Percentiles rank a stretch among this genome's conserved stretches.
Evolutionary conservation across 2,329 filamentous ascomycete species (phyloP).

Genomic region (Aspergillus uvarum): DNA sequence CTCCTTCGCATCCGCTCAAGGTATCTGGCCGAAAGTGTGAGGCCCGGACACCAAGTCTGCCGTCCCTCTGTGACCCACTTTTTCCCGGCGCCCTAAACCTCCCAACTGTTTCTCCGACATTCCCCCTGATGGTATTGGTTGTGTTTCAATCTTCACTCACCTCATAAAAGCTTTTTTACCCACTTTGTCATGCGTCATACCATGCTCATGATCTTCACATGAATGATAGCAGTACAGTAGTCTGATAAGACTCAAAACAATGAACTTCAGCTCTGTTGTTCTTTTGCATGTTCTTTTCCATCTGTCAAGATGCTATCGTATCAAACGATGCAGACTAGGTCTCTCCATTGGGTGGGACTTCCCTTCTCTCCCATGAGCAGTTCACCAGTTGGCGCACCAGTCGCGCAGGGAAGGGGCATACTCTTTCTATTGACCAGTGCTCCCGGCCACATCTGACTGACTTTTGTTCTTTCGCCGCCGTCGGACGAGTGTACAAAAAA

Average conservation of each 20-base stretch:
- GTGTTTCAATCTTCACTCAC: slow-evolving; percentile 14
- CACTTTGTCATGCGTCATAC: slow-evolving; percentile 11
- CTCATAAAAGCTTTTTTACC: slow-evolving; percentile 11
- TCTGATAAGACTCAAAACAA: slow-evolving; percentile 5
- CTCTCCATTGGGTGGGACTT: too few species aligned
- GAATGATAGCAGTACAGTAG: slow-evolving; percentile 19
- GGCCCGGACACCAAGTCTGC: background rate
- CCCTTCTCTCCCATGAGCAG: too few species aligned
- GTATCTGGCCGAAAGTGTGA: background rate
- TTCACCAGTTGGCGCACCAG: too few species aligned
- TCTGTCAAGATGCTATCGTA: too few species aligned
- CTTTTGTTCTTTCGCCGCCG: too few species aligned
- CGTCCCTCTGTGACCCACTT: background rate
- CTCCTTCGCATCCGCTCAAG: background rate
- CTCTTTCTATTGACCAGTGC: too few species aligned
- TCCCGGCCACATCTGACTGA: too few species aligned
- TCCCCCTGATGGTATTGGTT: slow-evolving; percentile 21
- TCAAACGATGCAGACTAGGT: too few species aligned
- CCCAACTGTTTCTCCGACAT: slow-evolving; percentile 11
- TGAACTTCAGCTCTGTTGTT: slow-evolving; percentile 8
- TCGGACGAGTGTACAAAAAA: too few species aligned
- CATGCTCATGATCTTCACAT: slow-evolving; percentile 22
- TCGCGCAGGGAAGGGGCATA: too few species aligned
- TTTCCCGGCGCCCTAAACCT: slow-evolving; percentile 1
- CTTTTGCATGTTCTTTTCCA: background rate